Conservation (phyloP, 176 grass and related monocot species). For the Phoenix roebelenii region DNA sequence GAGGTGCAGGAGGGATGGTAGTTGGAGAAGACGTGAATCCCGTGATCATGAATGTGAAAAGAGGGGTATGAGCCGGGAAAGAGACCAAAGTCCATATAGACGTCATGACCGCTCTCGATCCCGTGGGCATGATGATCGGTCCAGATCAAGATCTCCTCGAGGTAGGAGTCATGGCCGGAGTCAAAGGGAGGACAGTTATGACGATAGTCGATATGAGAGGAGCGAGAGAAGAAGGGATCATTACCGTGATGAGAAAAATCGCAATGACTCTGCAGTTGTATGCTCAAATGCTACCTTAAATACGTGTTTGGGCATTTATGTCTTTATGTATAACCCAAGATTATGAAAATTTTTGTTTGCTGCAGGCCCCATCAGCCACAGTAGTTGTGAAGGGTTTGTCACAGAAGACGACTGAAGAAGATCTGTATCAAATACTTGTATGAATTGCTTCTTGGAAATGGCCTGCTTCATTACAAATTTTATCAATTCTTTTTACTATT, state of each 20-base stretch:
- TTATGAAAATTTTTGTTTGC: slow-evolving; percentile 10
- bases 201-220: slow-evolving; percentile 70
- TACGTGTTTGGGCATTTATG: background rate
- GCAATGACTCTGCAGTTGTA: slow-evolving; percentile 55
- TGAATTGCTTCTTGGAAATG: slow-evolving; percentile 39
- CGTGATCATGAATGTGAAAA: slow-evolving; percentile 48
- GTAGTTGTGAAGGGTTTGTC: slow-evolving; percentile 88
- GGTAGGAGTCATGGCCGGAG: slow-evolving; percentile 39
- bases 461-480: slow-evolving; percentile 30
- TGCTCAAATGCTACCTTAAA: slow-evolving; percentile 13
- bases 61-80: slow-evolving; percentile 56
- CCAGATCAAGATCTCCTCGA: slow-evolving; percentile 73
- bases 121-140: slow-evolving; percentile 32
- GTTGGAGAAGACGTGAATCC: slow-evolving; percentile 51
- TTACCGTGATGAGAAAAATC: slow-evolving; percentile 62
- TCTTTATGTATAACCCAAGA: no score
- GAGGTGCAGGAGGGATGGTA: slow-evolving; percentile 45
- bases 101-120: slow-evolving; percentile 49
- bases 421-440: slow-evolving; percentile 97
- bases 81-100: slow-evolving; percentile 50
- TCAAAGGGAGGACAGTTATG: slow-evolving; percentile 58
- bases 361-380: slow-evolving; percentile 77
- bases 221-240: slow-evolving; percentile 54
- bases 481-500: slow-evolving; percentile 26
- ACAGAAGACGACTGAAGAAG: slow-evolving; percentile 76